Evolutionary conservation across 805 yeast species (phyloP).

Genomic region (Ogataea angusta): DNA sequence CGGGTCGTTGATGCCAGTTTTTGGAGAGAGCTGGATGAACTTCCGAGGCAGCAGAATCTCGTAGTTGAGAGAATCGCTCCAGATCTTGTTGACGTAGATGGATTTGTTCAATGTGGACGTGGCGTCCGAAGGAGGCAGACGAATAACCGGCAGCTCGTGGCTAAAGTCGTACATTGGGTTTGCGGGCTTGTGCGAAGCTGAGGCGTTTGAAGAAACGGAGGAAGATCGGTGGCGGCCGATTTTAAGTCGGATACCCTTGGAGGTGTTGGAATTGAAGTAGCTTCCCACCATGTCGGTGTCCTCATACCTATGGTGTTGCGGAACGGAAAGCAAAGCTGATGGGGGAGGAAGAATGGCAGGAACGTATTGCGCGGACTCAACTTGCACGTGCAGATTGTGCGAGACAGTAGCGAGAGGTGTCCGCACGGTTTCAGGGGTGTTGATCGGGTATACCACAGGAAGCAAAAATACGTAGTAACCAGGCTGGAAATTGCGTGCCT

Average conservation of each 20-base stretch:
- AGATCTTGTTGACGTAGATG: slow-evolving; percentile 67
- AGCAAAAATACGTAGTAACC: slow-evolving; percentile 69
- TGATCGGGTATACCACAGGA: slow-evolving; percentile 59
- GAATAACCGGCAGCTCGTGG: slow-evolving; percentile 44
- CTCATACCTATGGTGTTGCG: slow-evolving; percentile 31
- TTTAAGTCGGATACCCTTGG: slow-evolving; percentile 24
- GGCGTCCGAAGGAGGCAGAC: slow-evolving; percentile 57
- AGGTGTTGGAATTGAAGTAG: not conserved
- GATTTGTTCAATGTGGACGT: slow-evolving; percentile 65
- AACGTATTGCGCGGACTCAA: slow-evolving; percentile 32
- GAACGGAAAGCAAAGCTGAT: slow-evolving; percentile 33
- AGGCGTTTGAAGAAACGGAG: slow-evolving; percentile 8
- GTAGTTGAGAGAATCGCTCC: slow-evolving; percentile 71
- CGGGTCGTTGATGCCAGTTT: slow-evolving; percentile 31
- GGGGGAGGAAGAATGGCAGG: slow-evolving; percentile 32
- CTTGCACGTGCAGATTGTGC: slow-evolving; percentile 41
- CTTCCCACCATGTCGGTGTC: slow-evolving; percentile 13
- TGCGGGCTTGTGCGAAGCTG: slow-evolving; percentile 12
- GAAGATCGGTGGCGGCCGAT: slow-evolving; percentile 23
- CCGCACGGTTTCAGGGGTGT: slow-evolving; percentile 57
- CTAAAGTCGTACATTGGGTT: slow-evolving; percentile 33
- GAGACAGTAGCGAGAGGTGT: slow-evolving; percentile 48
- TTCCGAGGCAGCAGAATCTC: slow-evolving; percentile 70
- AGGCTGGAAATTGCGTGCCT: slow-evolving; percentile 39
- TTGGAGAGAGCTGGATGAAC: slow-evolving; percentile 61